Conservation (phyloP, 441 rosid species). For the Populus hybrid region DNA sequence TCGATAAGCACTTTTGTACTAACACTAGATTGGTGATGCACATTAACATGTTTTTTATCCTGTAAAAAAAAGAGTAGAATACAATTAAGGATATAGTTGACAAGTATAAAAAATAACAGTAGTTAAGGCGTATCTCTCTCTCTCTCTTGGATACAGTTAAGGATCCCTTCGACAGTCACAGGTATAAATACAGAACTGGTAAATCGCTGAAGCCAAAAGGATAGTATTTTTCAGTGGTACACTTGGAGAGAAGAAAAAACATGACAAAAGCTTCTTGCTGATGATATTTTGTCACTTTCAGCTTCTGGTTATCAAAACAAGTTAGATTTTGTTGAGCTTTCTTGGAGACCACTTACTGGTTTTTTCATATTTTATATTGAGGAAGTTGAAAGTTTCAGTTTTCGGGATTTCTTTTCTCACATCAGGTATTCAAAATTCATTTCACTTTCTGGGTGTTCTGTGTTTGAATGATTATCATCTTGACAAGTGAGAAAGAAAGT, state of each 20-base stretch:
- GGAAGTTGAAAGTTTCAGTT: neutral
- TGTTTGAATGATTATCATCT: too few relatives aligned
- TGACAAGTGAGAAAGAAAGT: too few relatives aligned
- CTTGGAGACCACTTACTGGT: neutral
- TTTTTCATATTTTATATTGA: neutral
- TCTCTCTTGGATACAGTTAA: too few relatives aligned
- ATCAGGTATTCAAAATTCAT: too few relatives aligned
- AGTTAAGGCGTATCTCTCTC: neutral
- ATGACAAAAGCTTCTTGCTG: neutral
- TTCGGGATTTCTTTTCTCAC: too few relatives aligned
- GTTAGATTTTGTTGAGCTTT: neutral
- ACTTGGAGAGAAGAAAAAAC: neutral
- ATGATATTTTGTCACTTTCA: neutral
- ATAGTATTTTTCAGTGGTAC: neutral
- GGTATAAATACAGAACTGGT: neutral
- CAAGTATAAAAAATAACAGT: neutral
- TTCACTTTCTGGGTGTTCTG: too few relatives aligned
- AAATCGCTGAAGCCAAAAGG: neutral
- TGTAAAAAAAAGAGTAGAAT: too few relatives aligned
- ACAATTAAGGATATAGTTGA: too few relatives aligned
- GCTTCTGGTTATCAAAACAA: neutral
- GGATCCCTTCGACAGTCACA: neutral
- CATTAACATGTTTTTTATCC: too few relatives aligned
- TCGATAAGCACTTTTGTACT: too few relatives aligned
- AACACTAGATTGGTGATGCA: too few relatives aligned